phyloP scores from a whole-genome alignment of 23 red algal species.

The Agarophyton chilense region DNA sequence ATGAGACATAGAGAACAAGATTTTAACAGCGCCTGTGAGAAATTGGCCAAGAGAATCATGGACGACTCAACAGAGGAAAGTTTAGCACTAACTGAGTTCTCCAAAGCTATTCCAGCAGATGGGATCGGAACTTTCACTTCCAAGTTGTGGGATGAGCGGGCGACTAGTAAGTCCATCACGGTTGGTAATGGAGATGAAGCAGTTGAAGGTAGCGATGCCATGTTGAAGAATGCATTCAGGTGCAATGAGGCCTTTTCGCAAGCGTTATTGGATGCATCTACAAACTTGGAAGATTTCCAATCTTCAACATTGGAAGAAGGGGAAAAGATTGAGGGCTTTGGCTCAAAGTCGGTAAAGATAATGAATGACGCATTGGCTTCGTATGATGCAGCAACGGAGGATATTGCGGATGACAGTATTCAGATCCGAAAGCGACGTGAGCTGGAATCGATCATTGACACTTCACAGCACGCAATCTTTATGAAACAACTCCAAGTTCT shows the following conservation, averaged over 20 bases:
- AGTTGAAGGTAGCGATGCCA: constrained; percentile 24
- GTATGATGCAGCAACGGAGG: constrained; percentile 74
- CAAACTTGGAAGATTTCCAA: constrained; percentile 56
- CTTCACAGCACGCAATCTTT: constrained; percentile 82
- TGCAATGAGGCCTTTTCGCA: constrained; percentile 87
- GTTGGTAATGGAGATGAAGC: constrained; percentile 4
- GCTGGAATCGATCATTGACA: constrained; percentile 88
- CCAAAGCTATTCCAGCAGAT: constrained; percentile 91
- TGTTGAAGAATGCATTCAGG: constrained; percentile 59
- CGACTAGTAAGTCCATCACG: constrained; percentile 18
- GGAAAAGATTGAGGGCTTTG: constrained; percentile 84
- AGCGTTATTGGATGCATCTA: constrained; percentile 44
- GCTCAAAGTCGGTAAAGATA: constrained; percentile 69
- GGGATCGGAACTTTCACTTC: constrained; percentile 77
- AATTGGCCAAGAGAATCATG: constrained; percentile 39
- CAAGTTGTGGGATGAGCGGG: constrained; percentile 75
- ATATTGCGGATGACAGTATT: constrained; percentile 42
- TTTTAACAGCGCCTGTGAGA: constrained; percentile 56
- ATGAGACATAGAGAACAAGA: constrained; percentile 63
- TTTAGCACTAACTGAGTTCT: constrained; percentile 70
- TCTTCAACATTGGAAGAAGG: constrained; percentile 72
- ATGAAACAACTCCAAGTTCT: constrained; percentile 93
- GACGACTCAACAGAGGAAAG: constrained; percentile 28
- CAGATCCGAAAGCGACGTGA: constrained; percentile 80
- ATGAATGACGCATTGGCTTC: constrained; percentile 65